phyloP scores from a whole-genome alignment of 106 monocot genomes.

The Acorus calamus region DNA sequence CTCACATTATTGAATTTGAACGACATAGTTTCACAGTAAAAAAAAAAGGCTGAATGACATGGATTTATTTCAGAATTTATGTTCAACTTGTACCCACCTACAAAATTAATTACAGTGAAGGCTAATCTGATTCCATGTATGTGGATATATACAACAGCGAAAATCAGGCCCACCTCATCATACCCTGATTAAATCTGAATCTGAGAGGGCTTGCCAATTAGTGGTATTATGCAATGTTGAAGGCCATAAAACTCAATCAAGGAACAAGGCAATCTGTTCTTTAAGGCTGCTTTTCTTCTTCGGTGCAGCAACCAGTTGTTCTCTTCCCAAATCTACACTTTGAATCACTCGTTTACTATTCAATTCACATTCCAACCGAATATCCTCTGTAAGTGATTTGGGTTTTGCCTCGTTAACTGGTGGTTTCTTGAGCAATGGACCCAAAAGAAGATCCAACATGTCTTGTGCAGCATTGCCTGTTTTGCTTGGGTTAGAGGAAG shows the following conservation, averaged over 20 bases:
- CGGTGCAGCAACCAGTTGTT: slow-evolving; percentile 2
- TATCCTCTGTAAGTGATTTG: slow-evolving; percentile 1
- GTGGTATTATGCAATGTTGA: no score
- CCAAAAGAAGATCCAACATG: slow-evolving; percentile 60
- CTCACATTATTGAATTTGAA: no score
- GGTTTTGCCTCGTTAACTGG: neutral
- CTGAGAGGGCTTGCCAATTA: no score
- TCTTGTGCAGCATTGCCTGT: slow-evolving; percentile 49
- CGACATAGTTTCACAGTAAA: no score
- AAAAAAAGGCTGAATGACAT: no score
- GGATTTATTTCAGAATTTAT: no score
- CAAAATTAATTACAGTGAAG: no score
- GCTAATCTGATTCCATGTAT: no score
- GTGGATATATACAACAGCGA: no score
- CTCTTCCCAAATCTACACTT: slow-evolving; percentile 7
- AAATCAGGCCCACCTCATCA: no score
- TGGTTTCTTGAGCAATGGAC: slow-evolving; percentile 40
- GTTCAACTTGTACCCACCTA: no score
- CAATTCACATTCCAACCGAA: neutral
- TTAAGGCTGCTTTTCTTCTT: slow-evolving; percentile 67
- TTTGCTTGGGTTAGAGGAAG: slow-evolving; percentile 4
- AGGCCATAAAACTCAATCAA: slow-evolving; percentile 7
- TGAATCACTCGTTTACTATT: neutral
- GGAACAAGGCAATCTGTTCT: slow-evolving; percentile 41
- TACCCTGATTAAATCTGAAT: no score